Evolutionary conservation across 768 basidiomycete species (phyloP).

Genomic region (Pisolithus tinctorius): DNA sequence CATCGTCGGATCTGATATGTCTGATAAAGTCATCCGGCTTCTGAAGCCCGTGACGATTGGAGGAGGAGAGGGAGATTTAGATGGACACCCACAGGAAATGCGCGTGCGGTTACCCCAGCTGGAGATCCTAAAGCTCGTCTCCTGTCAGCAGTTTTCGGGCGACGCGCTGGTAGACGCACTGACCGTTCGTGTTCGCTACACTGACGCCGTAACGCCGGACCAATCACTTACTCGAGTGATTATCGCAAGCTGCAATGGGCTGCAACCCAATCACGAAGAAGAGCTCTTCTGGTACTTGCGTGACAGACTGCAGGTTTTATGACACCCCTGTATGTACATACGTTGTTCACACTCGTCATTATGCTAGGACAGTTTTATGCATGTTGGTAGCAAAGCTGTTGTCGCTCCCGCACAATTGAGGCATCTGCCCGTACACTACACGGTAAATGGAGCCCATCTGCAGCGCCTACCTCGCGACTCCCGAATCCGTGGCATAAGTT

Average conservation of each 20-base stretch:
- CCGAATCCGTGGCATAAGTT: too few relatives aligned
- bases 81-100: constrained; percentile 7
- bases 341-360: background rate
- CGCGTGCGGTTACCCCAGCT: constrained; percentile 52
- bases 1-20: constrained; percentile 80
- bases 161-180: constrained; percentile 49
- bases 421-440: too few relatives aligned
- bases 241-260: constrained; percentile 18
- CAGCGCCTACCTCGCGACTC: too few relatives aligned
- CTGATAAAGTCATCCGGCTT: constrained; percentile 58
- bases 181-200: constrained; percentile 37
- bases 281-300: constrained; percentile 22
- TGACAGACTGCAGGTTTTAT: constrained; percentile 22
- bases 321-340: background rate
- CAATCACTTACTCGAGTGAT: constrained; percentile 22
- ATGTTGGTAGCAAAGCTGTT: background rate
- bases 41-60: constrained; percentile 36
- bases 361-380: background rate
- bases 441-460: too few relatives aligned
- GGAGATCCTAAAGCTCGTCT: constrained; percentile 43
- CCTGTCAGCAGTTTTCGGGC: constrained; percentile 60
- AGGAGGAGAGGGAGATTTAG: constrained; percentile 6
- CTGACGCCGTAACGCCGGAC: constrained; percentile 25
- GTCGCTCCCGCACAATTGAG: too few relatives aligned
- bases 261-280: constrained; percentile 13